Evolutionary conservation across 768 basidiomycete genomes (phyloP), one percentile per base, ranked within the genome.

Genomic region (Pleurotus sapidus): DNA sequence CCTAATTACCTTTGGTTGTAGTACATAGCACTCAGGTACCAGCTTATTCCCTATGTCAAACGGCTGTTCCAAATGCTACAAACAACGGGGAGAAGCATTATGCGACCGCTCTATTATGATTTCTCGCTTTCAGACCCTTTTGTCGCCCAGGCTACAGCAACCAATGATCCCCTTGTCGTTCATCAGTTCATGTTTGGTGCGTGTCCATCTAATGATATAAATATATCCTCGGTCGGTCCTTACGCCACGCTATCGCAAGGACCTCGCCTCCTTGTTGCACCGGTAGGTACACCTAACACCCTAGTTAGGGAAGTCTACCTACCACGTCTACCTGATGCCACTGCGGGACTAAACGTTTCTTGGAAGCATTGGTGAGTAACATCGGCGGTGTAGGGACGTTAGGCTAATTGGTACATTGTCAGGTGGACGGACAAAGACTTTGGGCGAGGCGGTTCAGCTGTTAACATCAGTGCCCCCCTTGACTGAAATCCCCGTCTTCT

Each of bases 161-260:
- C 27, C n/a, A 73, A 70, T 34, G 63, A 72, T 54, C 68, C 67
- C 18, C 37, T 46, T 2, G 59, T 73, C 24, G 63, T 71, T 12
- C 70, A 72, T 54, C 63, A 72, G 60, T 74, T 65, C 59, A 69
- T 74, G 73, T 64, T 73, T 38, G 74, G 72, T 72, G 23, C 17
- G 61, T 15, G 51, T 37, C 12, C 27, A 3, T 24, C 4, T 34
- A 34, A 34, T 34, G 30, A 34, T 20, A 20, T 20, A 20, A 20
- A 30, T 34, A 34, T 34, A 34, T 34, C 30, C 30, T 34, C 30
- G 11, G 11, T 34, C 30, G 11, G 2, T 0, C 11, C 30, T 30
- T 30, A 30, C 30, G 30, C 30, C 30, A 3, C 30, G 30, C 30
- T 34, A 34, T 42, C 40, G 24, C 3, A 57, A 73, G 74, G 68